Conservation (phyloP, 108 stramenopile genomes). For the Halocafeteria seosinensis region DNA sequence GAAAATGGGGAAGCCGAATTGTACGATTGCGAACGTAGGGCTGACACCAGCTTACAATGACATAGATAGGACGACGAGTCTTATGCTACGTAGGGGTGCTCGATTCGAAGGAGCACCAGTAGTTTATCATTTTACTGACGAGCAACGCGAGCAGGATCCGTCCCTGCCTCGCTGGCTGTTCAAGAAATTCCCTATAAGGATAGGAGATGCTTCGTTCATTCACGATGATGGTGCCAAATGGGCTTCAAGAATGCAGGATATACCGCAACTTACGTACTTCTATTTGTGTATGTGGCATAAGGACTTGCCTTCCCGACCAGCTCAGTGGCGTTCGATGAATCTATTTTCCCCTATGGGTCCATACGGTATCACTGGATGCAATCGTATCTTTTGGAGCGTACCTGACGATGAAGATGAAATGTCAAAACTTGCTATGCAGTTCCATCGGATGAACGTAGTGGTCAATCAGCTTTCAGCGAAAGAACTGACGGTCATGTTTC, state of each 20-base stretch:
- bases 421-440: not conserved
- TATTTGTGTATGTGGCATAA: not conserved
- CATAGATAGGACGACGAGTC: not conserved
- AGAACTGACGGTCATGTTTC: not conserved
- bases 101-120: not conserved
- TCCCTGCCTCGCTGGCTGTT: not conserved
- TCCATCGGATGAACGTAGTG: not conserved
- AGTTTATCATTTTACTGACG: not conserved
- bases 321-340: not conserved
- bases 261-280: not conserved
- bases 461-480: not conserved
- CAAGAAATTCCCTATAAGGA: not conserved
- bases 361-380: not conserved
- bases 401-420: not conserved
- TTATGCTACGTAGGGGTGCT: not conserved
- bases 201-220: not conserved
- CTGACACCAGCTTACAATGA: not conserved
- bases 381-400: not conserved
- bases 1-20: not conserved
- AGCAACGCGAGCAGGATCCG: not conserved
- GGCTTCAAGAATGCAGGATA: not conserved
- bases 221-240: not conserved
- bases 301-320: not conserved
- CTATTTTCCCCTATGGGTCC: not conserved
- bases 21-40: not conserved